These are phyloP conservation scores for Podila minutissima DNA, from an alignment of 192 early-diverging fungal genomes.

Conservation along the genomic window DNA sequence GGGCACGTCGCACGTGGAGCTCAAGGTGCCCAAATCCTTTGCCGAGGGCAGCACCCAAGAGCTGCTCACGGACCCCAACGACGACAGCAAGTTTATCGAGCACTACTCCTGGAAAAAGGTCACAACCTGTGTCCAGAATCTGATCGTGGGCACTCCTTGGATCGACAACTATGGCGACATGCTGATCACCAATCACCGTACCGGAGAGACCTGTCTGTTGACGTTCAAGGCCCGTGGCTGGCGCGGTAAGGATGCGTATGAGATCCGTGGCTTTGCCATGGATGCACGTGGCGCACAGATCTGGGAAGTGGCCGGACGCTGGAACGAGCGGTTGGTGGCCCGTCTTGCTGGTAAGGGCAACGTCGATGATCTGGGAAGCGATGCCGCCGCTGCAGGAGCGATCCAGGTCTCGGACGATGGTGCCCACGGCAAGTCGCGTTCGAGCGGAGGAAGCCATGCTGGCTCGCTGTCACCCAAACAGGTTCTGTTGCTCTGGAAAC, in stretches of 20 bases:
- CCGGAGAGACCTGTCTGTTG: slow-evolving; percentile 78
- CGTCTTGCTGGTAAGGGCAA: slow-evolving; percentile 40
- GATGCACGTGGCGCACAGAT: slow-evolving; percentile 59
- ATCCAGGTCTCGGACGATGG: slow-evolving; percentile 29
- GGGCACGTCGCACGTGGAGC: slow-evolving; percentile 82
- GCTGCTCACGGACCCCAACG: slow-evolving; percentile 53
- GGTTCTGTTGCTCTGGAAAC: slow-evolving; percentile 73
- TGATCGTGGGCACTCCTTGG: slow-evolving; percentile 86
- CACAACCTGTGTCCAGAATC: slow-evolving; percentile 85
- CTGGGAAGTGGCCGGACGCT: slow-evolving; percentile 75
- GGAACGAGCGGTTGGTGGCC: slow-evolving; percentile 74
- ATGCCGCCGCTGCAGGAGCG: slow-evolving; percentile 49
- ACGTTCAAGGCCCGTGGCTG: slow-evolving; percentile 83
- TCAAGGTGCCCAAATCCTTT: slow-evolving; percentile 72
- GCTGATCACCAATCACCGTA: slow-evolving; percentile 83
- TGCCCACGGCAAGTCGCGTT: slow-evolving; percentile 1
- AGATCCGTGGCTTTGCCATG: slow-evolving; percentile 65
- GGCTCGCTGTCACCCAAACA: slow-evolving; percentile 42
- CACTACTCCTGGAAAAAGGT: slow-evolving; percentile 92
- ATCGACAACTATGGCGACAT: slow-evolving; percentile 91
- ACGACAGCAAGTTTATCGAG: slow-evolving; percentile 68
- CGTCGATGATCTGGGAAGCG: slow-evolving; percentile 56
- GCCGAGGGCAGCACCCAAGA: slow-evolving; percentile 27
- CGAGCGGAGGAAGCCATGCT: slow-evolving; percentile 29
- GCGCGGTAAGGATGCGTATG: slow-evolving; percentile 73